phyloP scores from a whole-genome alignment of 208 protist genomes.

The Acanthamoeba quina region DNA sequence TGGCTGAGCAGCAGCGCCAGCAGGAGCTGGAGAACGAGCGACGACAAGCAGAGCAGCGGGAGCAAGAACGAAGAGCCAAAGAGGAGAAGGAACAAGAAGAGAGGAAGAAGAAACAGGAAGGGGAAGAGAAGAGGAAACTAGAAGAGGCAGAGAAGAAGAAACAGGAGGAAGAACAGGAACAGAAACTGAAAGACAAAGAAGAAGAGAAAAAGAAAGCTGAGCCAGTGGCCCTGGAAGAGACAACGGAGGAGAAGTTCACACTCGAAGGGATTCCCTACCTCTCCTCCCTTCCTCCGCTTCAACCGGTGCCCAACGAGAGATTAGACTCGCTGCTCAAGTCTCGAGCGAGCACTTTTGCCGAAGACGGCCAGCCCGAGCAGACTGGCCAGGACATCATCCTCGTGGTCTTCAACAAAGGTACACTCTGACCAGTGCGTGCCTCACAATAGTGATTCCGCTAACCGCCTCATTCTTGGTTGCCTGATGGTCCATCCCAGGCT shows the following conservation, averaged over 20 bases:
- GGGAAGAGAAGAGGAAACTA: too few species aligned
- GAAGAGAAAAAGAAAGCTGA: too few species aligned
- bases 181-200: too few species aligned
- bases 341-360: background rate
- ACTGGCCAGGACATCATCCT: background rate
- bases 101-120: background rate
- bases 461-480: too few species aligned
- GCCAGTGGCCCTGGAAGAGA: background rate
- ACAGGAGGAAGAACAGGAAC: too few species aligned
- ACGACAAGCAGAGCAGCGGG: too few species aligned
- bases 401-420: background rate
- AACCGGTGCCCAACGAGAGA: background rate
- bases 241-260: background rate
- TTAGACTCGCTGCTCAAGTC: background rate
- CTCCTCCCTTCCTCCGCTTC: background rate
- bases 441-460: background rate
- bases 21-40: background rate
- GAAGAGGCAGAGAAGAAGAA: too few species aligned
- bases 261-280: background rate
- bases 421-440: too few species aligned
- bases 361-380: background rate
- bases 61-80: background rate
- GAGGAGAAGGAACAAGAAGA: constrained; percentile 2
- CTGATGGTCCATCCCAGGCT: background rate
- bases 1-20: background rate